Base-by-base conservation (phyloP, 495 filamentous ascomycete species). In the Extremus antarcticus region DNA sequence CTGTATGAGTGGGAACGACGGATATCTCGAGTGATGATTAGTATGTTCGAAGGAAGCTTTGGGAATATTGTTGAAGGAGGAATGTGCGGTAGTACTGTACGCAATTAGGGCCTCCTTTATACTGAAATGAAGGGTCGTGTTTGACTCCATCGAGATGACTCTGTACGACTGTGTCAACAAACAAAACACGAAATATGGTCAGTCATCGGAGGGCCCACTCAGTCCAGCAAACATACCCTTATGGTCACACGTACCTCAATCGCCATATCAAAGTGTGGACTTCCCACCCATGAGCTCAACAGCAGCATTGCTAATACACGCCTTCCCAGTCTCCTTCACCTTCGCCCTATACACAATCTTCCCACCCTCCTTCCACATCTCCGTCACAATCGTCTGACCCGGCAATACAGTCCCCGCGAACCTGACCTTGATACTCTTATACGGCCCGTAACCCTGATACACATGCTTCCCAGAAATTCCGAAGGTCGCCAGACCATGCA, bases 331-430 rank as follows among this genome's bases (percentile, higher is more conserved):
- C 78, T 98, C 92, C 65, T 90, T 87, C 40, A 98, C 92, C 66
- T 80, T 91, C 19, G 84, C 81, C 79, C 95, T 89, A 77, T 97
- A 98, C 47, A 95, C 70, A 24, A 98, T 83, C 66, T 79, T 85
- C 56, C 78, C 78, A 17, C 82, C 85, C 66, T 91, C 89, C 78
- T 89, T 95, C 92, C 92, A 98, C 88, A 95, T 94, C 81, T 97
- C 92, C 24, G 90, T 97, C 63, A 83, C 80, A 25, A 98, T 79
- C 49, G 88, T 97, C 80, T 98, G 88, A 4, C 92, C 94, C 0
- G 92, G 94, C 24, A 91, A 62, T 1, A 98, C 92, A 13, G 88
- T 85, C 40, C 92, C 92, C 2, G 89, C 89, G 72, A 98, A 98
- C 57, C 92, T 73, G 7, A 96, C 92, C 79, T 98, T 98, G 68